Conservation (phyloP, 2,329 filamentous ascomycete genomes). For the Epichloe bromicola region DNA sequence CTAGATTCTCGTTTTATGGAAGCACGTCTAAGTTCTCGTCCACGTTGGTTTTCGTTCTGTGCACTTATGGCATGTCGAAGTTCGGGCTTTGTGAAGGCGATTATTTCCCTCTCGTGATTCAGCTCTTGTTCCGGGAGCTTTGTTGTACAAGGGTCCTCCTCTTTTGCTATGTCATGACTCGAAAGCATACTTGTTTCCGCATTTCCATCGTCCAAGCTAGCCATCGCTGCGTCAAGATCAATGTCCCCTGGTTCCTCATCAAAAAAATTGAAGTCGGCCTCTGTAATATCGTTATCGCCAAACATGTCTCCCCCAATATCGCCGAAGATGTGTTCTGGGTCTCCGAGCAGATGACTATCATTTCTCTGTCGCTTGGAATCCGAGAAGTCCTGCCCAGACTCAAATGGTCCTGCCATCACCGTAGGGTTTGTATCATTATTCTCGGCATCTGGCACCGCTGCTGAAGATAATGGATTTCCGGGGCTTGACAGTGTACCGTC, state of each 20-base stretch:
- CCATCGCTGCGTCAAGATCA: slow-evolving; percentile 23
- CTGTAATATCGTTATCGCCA: slow-evolving; percentile 61
- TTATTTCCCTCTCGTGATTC: slow-evolving; percentile 14
- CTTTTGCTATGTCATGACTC: slow-evolving; percentile 6
- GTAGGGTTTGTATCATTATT: slow-evolving; percentile 10
- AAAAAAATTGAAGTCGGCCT: slow-evolving; percentile 76
- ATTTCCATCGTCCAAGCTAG: slow-evolving; percentile 7
- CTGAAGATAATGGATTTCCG: slow-evolving; percentile 26
- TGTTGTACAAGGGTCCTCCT: slow-evolving; percentile 7
- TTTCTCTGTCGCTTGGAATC: slow-evolving; percentile 34
- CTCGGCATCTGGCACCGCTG: slow-evolving; percentile 19
- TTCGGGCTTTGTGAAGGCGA: slow-evolving; percentile 45
- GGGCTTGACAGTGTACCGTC: slow-evolving; percentile 45
- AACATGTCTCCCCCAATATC: slow-evolving; percentile 62
- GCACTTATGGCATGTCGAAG: slow-evolving; percentile 44
- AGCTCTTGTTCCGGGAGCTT: slow-evolving; percentile 8
- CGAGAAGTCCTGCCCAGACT: slow-evolving; percentile 18
- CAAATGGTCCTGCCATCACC: slow-evolving; percentile 11
- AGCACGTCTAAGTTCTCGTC: slow-evolving; percentile 17
- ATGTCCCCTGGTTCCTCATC: slow-evolving; percentile 44
- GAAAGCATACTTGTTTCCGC: neutral
- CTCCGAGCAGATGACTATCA: slow-evolving; percentile 29
- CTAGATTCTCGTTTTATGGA: slow-evolving; percentile 39
- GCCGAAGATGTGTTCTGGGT: slow-evolving; percentile 50
- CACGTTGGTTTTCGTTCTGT: slow-evolving; percentile 27